Conservation (phyloP, 805 yeast genomes). For the Zygotorulaspora chibaensis region DNA sequence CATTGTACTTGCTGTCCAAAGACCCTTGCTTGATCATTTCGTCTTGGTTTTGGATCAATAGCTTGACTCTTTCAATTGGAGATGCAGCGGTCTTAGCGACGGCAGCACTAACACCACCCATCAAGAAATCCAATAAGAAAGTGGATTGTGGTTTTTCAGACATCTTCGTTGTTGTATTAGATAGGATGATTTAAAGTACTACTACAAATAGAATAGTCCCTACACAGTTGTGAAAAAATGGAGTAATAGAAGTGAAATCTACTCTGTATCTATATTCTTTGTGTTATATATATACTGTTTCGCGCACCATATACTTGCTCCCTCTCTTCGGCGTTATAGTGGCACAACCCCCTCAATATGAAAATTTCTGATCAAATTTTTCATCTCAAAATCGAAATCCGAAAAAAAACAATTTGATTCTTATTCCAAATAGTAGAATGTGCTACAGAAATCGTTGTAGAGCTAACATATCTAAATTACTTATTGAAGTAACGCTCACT, state of each 20-base stretch:
- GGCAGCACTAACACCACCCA: slow-evolving; percentile 99
- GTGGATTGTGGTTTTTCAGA: slow-evolving; percentile 36
- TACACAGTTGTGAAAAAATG: background rate
- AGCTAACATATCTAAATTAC: background rate
- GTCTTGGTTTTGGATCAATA: slow-evolving; percentile 95
- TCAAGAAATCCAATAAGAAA: slow-evolving; percentile 67
- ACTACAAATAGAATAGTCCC: background rate
- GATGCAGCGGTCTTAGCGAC: slow-evolving; percentile 97
- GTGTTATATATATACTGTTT: background rate
- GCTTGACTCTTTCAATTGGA: slow-evolving; percentile 95
- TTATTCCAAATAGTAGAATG: background rate
- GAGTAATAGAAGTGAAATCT: background rate
- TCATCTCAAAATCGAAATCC: slow-evolving; percentile 1
- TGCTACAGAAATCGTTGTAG: background rate
- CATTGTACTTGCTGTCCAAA: slow-evolving; percentile 77
- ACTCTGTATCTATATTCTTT: background rate
- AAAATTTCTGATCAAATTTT: background rate
- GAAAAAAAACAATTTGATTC: background rate
- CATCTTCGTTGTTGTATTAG: slow-evolving; percentile 14
- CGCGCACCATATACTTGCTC: background rate
- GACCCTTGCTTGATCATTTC: slow-evolving; percentile 98
- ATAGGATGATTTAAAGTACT: slow-evolving; percentile 2
- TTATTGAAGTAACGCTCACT: background rate
- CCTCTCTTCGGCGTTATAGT: slow-evolving; percentile 1
- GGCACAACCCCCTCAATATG: background rate